phyloP scores from a whole-genome alignment of 768 basidiomycete species.

The Dentipellis fragilis region DNA sequence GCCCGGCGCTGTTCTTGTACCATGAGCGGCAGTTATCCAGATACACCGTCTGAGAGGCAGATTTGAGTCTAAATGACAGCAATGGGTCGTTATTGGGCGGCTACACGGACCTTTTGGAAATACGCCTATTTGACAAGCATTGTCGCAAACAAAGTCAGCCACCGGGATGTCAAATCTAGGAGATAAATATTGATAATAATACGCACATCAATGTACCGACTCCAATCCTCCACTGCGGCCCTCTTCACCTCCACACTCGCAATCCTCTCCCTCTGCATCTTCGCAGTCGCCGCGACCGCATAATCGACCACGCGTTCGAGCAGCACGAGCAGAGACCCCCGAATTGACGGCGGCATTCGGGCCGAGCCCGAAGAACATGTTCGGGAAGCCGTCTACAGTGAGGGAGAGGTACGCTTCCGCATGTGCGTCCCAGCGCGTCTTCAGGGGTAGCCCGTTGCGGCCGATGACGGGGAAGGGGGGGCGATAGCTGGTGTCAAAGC shows the following conservation, averaged over 20 bases:
- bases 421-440: conserved; percentile 19
- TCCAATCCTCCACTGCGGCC: conserved; percentile 22
- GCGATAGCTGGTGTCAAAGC: conserved; percentile 15
- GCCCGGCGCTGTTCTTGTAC: conserved; percentile 20
- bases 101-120: too few species aligned
- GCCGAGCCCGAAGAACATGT: conserved; percentile 16
- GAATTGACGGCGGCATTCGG: conserved; percentile 19
- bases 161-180: background rate
- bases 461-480: conserved; percentile 17
- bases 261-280: conserved; percentile 22
- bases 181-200: too few species aligned
- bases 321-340: conserved; percentile 18
- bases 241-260: conserved; percentile 18
- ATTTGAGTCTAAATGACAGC: too few species aligned
- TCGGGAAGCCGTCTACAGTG: conserved; percentile 22
- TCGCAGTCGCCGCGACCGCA: conserved; percentile 15
- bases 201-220: conserved; percentile 15
- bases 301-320: conserved; percentile 20
- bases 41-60: conserved; percentile 13
- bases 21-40: conserved; percentile 17
- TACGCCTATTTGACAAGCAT: too few species aligned
- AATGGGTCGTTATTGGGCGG: too few species aligned
- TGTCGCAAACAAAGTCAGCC: background rate
- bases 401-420: conserved; percentile 21
- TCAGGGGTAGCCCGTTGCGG: conserved; percentile 19